Evolutionary conservation across 805 yeast species (phyloP).

Genomic region (Lipomyces oligophaga): DNA sequence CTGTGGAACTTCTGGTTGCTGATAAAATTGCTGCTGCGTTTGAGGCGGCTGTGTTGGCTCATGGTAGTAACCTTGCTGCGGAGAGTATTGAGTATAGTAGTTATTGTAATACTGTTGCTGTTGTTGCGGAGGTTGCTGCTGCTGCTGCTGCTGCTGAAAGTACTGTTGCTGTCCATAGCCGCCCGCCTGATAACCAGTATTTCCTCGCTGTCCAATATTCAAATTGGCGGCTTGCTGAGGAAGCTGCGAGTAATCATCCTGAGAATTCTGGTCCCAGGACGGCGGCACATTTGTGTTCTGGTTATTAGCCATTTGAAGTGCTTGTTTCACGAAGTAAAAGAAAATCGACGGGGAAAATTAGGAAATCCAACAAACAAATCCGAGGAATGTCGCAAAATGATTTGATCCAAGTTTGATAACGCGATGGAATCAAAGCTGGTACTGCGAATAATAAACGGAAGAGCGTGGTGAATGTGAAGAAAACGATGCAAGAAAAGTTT

Average conservation of each 20-base stretch:
- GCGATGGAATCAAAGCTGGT: no score
- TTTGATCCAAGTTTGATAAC: no score
- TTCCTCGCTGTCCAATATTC: slow-evolving; percentile 3
- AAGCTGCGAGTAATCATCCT: slow-evolving; percentile 23
- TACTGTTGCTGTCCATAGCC: slow-evolving; percentile 11
- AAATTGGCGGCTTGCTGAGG: slow-evolving; percentile 14
- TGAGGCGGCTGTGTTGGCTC: slow-evolving; percentile 19
- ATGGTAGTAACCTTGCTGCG: slow-evolving; percentile 17
- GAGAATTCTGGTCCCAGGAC: slow-evolving; percentile 27
- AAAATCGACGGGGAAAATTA: neutral
- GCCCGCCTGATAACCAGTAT: neutral
- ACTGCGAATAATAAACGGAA: no score
- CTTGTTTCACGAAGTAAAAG: no score
- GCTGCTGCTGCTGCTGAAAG: slow-evolving; percentile 5
- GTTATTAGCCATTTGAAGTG: slow-evolving; percentile 16
- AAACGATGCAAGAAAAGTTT: no score
- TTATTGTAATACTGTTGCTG: slow-evolving; percentile 11
- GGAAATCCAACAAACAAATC: neutral
- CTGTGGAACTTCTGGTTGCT: slow-evolving; percentile 25
- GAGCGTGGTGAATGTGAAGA: no score
- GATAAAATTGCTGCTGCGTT: slow-evolving; percentile 28
- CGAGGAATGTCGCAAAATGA: neutral
- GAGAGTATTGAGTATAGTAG: slow-evolving; percentile 9
- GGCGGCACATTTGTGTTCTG: slow-evolving; percentile 18
- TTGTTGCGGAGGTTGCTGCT: slow-evolving; percentile 8